Conservation (phyloP, 306 rosid species). For the Quercus bicolor region DNA sequence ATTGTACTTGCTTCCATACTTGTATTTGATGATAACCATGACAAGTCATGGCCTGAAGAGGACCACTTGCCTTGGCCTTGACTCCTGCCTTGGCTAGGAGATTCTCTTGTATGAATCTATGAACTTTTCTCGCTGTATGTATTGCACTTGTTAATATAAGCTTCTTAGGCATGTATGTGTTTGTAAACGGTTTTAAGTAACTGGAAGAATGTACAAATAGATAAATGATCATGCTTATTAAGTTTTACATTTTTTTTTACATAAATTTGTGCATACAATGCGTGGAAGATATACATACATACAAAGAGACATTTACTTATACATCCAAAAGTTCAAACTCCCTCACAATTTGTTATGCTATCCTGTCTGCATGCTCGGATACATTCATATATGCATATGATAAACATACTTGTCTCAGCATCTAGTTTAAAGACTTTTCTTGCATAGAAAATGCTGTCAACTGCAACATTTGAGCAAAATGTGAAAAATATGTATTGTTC, state of each 20-base stretch:
- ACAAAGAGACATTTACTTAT: background rate
- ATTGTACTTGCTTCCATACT: slow-evolving; percentile 45
- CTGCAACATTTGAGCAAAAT: slow-evolving; percentile 15
- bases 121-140: slow-evolving; percentile 21
- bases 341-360: background rate
- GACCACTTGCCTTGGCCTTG: slow-evolving; percentile 42
- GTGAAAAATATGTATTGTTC: slow-evolving; percentile 39
- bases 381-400: background rate
- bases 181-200: background rate
- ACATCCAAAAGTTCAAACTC: background rate
- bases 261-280: slow-evolving; percentile 7
- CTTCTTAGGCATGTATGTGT: slow-evolving; percentile 34
- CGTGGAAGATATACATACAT: background rate
- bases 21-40: slow-evolving; percentile 36
- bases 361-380: background rate
- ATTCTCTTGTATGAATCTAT: slow-evolving; percentile 39
- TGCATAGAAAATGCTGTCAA: slow-evolving; percentile 44
- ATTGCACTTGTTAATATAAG: background rate
- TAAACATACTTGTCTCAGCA: background rate
- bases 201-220: slow-evolving; percentile 6
- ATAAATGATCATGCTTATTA: slow-evolving; percentile 15
- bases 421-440: slow-evolving; percentile 13
- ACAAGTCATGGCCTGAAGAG: slow-evolving; percentile 19
- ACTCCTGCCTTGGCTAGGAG: slow-evolving; percentile 39
- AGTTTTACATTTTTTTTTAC: background rate